A percentile compares a stretch with the other conserved stretches of the same genome.
These are phyloP conservation scores for Leccinum glutinopallens DNA, from an alignment of 1,284 basidiomycete species.

Conservation along the genomic window DNA sequence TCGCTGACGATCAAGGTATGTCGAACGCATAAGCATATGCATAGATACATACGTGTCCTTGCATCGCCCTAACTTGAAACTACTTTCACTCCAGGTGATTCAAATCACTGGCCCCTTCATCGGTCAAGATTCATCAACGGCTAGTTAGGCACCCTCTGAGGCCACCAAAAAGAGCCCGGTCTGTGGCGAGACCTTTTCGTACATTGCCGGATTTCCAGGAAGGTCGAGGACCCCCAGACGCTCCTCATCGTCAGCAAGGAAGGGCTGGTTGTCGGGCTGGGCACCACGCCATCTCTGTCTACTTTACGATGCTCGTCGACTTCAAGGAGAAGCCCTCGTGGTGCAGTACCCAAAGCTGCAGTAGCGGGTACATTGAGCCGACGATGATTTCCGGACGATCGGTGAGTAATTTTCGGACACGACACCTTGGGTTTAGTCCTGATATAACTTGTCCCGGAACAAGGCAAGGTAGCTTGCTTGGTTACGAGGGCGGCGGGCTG, in stretches of 20 bases:
- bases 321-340: conserved; percentile 89
- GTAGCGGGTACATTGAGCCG: conserved; percentile 98
- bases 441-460: conserved; percentile 86
- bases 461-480: conserved; percentile 54
- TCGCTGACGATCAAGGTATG: conserved; percentile 66
- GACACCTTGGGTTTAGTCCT: conserved; percentile 95
- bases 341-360: conserved; percentile 99
- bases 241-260: conserved; percentile 81
- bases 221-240: conserved; percentile 84
- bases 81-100: conserved; percentile 59
- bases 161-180: conserved; percentile 97
- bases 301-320: conserved; percentile 79
- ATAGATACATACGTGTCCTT: conserved; percentile 9
- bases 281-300: conserved; percentile 96
- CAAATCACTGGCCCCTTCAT: conserved; percentile 90
- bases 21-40: conserved; percentile 13
- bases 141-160: conserved; percentile 95
- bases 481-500: background rate
- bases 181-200: conserved; percentile 92
- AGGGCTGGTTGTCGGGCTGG: conserved; percentile 88
- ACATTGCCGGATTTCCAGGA: conserved; percentile 89
- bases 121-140: conserved; percentile 89
- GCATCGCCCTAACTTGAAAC: too few species aligned
- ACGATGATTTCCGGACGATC: conserved; percentile 87
- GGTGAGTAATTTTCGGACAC: conserved; percentile 95